Evolutionary conservation across 2,329 filamentous ascomycete genomes (phyloP), one percentile per base, ranked within the genome.

Genomic region (Helminthosporium solani): DNA sequence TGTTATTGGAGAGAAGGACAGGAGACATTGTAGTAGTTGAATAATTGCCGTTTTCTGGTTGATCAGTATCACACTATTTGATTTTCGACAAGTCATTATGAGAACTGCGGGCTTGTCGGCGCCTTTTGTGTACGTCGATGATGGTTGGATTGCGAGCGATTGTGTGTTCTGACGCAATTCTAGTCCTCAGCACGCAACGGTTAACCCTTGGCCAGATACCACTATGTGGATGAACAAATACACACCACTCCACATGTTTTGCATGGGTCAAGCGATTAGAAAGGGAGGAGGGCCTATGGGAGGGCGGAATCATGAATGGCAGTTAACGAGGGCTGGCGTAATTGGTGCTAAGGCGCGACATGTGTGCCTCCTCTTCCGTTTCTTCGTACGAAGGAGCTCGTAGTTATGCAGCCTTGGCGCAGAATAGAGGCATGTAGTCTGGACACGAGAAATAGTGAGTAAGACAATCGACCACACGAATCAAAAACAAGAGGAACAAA

Each of bases 111-210:
- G 16, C 4, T 25, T 42, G 14, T 42, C 14, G 21, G 33, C 33
- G 25, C 33, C 33, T 8, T 9, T 23, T 12, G 28, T 36, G 15
- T 33, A 33, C 20, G 23, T 33, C 21, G n/a, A 16, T 36, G 20
- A 20, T 21, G 11, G 23, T 25, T 9, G 23, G 9, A 9, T 25
- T 25, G 23, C 23, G 23, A 18, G 18, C n/a, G 15, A 15, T 23
- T 19, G 33, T n/a, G 36, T 43, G 33, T 36, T 27, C 19, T 38
- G 25, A 38, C 42, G 42, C 34, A 38, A 44, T 44, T 20, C 27
- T 44, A 30, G 28, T 16, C 36, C 16, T 27, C 42, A 40, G 37
- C 42, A 40, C 42, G 42, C 42, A 44, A 44, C 40, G 7, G 19
- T 3, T 12, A 19, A 21, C 33, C 33, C 33, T 15, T 35, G 9